Conservation (phyloP, 78 protist genomes). For the Speleostelium caveatum region DNA sequence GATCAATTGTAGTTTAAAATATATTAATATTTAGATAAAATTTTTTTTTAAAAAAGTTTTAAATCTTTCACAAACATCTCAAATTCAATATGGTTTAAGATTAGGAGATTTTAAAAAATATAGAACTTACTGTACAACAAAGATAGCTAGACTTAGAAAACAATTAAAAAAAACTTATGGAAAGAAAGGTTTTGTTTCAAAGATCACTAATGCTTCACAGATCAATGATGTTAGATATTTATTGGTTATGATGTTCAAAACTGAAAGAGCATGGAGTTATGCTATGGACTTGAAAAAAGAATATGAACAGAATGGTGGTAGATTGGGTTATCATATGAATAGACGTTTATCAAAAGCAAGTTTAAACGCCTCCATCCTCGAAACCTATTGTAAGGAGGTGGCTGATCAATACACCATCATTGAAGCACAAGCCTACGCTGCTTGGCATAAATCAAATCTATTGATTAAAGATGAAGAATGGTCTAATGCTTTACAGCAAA, state of each 20-base stretch:
- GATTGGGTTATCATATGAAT: constrained; percentile 23
- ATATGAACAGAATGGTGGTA: constrained; percentile 20
- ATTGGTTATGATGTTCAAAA: constrained; percentile 30
- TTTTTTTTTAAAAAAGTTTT: constrained; percentile 38
- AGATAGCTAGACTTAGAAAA: constrained; percentile 19
- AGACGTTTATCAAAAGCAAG: constrained; percentile 57
- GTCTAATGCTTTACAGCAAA: constrained; percentile 20
- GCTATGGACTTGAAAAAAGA: constrained; percentile 39
- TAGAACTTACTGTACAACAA: constrained; percentile 53
- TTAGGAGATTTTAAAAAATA: constrained; percentile 32
- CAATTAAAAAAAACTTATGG: constrained; percentile 45
- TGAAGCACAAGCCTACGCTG: constrained; percentile 55
- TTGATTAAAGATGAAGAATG: background rate
- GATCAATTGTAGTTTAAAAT: no score
- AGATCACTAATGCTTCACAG: constrained; percentile 23
- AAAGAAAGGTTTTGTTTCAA: constrained; percentile 14
- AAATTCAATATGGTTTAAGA: constrained; percentile 70
- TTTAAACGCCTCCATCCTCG: constrained; percentile 12
- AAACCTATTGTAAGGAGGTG: constrained; percentile 2
- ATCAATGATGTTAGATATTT: constrained; percentile 39
- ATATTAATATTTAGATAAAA: no score
- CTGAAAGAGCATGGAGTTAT: constrained; percentile 70
- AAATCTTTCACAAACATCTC: constrained; percentile 74
- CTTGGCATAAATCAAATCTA: constrained; percentile 16
- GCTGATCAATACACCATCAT: constrained; percentile 37